Conservation (phyloP, 164 flowering plant genomes). For the Vitis rotundifolia region DNA sequence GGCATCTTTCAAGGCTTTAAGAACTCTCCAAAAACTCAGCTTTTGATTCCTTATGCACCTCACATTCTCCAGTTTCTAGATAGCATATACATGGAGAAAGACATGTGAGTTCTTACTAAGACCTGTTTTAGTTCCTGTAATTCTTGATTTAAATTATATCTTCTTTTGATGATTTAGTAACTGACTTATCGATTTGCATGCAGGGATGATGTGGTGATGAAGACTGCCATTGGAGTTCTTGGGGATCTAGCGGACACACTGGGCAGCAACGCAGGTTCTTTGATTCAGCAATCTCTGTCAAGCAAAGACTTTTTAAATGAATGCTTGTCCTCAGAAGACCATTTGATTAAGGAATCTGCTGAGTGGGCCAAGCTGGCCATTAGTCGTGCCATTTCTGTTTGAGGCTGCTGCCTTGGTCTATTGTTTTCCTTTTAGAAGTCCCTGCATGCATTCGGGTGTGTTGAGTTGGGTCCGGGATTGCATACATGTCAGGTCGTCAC, state of each 20-base stretch:
- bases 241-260: slow-evolving; percentile 91
- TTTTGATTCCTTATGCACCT: slow-evolving; percentile 57
- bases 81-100: slow-evolving; percentile 66
- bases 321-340: slow-evolving; percentile 80
- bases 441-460: slow-evolving; percentile 74
- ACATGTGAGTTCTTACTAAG: slow-evolving; percentile 47
- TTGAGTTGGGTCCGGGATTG: slow-evolving; percentile 49
- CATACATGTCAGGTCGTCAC: slow-evolving; percentile 52
- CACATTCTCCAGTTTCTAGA: slow-evolving; percentile 71
- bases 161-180: background rate
- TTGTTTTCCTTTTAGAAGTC: slow-evolving; percentile 38
- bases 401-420: slow-evolving; percentile 38
- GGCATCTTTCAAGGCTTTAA: slow-evolving; percentile 82
- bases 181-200: background rate
- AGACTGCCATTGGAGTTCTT: slow-evolving; percentile 81
- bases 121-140: background rate
- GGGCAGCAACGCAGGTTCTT: slow-evolving; percentile 69
- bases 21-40: slow-evolving; percentile 65
- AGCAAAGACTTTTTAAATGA: slow-evolving; percentile 74
- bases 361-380: slow-evolving; percentile 81
- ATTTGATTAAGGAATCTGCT: slow-evolving; percentile 80
- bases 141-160: background rate
- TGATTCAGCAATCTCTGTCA: slow-evolving; percentile 70
- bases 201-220: slow-evolving; percentile 87
- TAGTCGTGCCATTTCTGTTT: slow-evolving; percentile 69